Evolutionary conservation across 2,329 filamentous ascomycete species (phyloP).

Genomic region (Lecanicillium sp.): DNA sequence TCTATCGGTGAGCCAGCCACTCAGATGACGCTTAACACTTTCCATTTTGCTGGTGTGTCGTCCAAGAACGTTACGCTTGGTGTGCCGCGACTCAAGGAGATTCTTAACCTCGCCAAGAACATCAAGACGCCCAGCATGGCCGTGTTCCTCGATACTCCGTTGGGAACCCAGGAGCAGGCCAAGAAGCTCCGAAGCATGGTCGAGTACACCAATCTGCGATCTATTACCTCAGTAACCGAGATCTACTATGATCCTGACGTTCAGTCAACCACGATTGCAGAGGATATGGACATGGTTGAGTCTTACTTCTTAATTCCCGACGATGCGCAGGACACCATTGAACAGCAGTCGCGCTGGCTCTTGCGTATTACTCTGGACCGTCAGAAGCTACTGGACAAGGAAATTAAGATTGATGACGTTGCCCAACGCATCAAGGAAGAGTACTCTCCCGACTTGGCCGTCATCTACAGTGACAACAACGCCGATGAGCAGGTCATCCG

Average conservation of each 20-base stretch:
- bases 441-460: slow-evolving; percentile 74
- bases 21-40: slow-evolving; percentile 99
- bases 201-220: slow-evolving; percentile 89
- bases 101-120: slow-evolving; percentile 93
- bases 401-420: slow-evolving; percentile 83
- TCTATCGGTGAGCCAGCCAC: slow-evolving; percentile 98
- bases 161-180: slow-evolving; percentile 66
- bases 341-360: slow-evolving; percentile 87
- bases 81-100: slow-evolving; percentile 98
- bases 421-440: slow-evolving; percentile 82
- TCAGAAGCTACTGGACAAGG: slow-evolving; percentile 92
- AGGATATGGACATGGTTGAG: slow-evolving; percentile 89
- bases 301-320: slow-evolving; percentile 94
- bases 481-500: slow-evolving; percentile 92
- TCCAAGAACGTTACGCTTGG: slow-evolving; percentile 99
- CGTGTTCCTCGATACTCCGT: slow-evolving; percentile 65
- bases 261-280: slow-evolving; percentile 73
- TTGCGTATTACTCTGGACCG: slow-evolving; percentile 89
- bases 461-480: slow-evolving; percentile 98
- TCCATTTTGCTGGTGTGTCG: slow-evolving; percentile 99
- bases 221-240: slow-evolving; percentile 84
- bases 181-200: slow-evolving; percentile 82
- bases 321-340: slow-evolving; percentile 51
- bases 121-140: slow-evolving; percentile 99
- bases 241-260: slow-evolving; percentile 97